Evolutionary conservation across 352 stramenopile genomes (phyloP), one percentile per base, ranked within the genome.

Genomic region (Phytophthora palmivora): DNA sequence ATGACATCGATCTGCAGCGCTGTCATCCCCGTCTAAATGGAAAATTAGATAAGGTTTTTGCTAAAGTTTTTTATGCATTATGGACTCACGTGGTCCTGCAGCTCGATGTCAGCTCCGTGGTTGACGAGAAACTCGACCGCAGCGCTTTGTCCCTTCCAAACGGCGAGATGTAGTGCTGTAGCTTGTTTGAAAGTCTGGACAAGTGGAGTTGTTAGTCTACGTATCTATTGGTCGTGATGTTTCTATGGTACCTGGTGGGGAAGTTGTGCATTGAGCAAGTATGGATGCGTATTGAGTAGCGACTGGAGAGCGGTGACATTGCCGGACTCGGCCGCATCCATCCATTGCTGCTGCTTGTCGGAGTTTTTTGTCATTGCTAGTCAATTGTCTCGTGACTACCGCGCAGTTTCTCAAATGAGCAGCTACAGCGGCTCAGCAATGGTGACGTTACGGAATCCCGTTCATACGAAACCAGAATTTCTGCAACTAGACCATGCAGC

Each of bases 1-100:
- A 81, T 53, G 11, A 84, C 44, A n/a, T 80, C 74, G 49, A 82
- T 71, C 51, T 84, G 66, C 21, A 87, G 69, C 10, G 74, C 63
- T 30, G 77, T 82, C 55, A 79, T 70, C 36, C 77, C 49, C 32
- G 34, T 57, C 49, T 57, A n/a, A 18, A 22, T 37, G 5, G 41
- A 32, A 19, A 26, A 10, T 36, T 24, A n/a, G 21, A 26, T 30
- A n/a, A n/a, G n/a, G 28, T 15, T 42, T 15, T 34, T 34, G 1
- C 3, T 3, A 14, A 4, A 34, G 10, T 34, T 34, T 34, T 34
- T n/a, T n/a, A n/a, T n/a, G n/a, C n/a, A n/a, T n/a, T n/a, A n/a
- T n/a, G n/a, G n/a, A 34, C 30, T 26, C 18, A 51, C 44, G 26
- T 51, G 24, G n/a, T 51, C 44, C 26, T 51, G 24, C n/a, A 18